Percentiles rank a stretch among this genome's conserved stretches.
phyloP scores from a whole-genome alignment of 306 rosid species.

The Quercus engelmannii region DNA sequence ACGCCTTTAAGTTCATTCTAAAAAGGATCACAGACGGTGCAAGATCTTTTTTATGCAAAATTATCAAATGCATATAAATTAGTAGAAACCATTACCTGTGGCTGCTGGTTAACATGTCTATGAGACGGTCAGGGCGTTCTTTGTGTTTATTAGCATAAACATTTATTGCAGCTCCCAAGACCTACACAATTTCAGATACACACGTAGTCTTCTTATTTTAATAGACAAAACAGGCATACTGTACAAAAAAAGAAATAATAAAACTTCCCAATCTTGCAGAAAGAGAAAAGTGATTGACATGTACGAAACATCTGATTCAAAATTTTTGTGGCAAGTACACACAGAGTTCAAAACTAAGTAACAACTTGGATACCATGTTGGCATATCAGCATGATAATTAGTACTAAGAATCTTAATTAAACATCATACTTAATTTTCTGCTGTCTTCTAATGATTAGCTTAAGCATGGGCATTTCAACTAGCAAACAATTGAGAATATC shows the following conservation, averaged over 20 bases:
- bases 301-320: not conserved
- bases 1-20: not conserved
- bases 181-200: slow-evolving; percentile 47
- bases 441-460: not conserved
- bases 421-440: not conserved
- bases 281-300: not conserved
- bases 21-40: not conserved
- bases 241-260: not conserved
- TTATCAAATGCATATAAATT: slow-evolving; percentile 5
- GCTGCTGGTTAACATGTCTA: slow-evolving; percentile 96
- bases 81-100: slow-evolving; percentile 57
- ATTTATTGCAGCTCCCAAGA: slow-evolving; percentile 93
- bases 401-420: not conserved
- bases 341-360: not conserved
- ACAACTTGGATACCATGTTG: not conserved
- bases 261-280: not conserved
- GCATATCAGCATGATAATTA: not conserved
- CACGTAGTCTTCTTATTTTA: not conserved
- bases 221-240: not conserved
- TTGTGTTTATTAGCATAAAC: slow-evolving; percentile 98
- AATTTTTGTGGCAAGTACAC: not conserved
- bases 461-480: not conserved
- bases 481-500: not conserved
- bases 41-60: not conserved
- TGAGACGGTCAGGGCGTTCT: slow-evolving; percentile 97